Conservation (phyloP, 1,139 yeast genomes). For the Meyerozyma sp. region DNA sequence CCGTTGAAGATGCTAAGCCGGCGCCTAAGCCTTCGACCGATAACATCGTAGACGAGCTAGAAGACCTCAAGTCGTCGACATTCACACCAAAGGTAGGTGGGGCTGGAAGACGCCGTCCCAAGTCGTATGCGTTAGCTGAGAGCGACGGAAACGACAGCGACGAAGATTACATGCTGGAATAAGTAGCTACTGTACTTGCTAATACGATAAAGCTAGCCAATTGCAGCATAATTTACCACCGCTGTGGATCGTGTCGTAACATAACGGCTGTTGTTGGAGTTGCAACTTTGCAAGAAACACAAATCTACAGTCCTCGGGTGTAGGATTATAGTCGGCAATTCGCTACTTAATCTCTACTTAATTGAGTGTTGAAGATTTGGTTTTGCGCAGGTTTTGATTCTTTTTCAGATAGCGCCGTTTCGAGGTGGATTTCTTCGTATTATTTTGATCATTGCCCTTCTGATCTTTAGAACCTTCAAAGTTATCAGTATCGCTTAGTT, state of each 20-base stretch:
- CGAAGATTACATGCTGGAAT: slow-evolving; percentile 1
- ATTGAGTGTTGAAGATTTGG: no score
- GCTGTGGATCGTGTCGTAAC: background rate
- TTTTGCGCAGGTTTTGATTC: no score
- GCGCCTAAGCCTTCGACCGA: background rate
- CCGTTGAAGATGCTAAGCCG: background rate
- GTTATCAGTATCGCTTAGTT: no score
- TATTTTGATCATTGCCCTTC: no score
- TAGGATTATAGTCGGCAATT: no score
- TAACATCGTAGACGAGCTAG: background rate
- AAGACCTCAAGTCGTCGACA: background rate
- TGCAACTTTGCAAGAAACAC: no score
- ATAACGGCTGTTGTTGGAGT: no score
- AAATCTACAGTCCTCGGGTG: no score
- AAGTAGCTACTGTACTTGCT: background rate
- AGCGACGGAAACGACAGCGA: background rate
- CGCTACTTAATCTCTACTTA: no score
- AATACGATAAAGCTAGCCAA: background rate
- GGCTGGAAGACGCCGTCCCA: background rate
- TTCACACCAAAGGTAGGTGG: background rate
- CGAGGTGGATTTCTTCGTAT: no score
- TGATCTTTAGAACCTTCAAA: no score
- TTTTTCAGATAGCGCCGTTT: no score
- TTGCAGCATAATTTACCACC: background rate
- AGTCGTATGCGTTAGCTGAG: background rate